These are phyloP conservation scores for Mycena rebaudengoi DNA, from an alignment of 768 basidiomycete species.

Conservation along the genomic window DNA sequence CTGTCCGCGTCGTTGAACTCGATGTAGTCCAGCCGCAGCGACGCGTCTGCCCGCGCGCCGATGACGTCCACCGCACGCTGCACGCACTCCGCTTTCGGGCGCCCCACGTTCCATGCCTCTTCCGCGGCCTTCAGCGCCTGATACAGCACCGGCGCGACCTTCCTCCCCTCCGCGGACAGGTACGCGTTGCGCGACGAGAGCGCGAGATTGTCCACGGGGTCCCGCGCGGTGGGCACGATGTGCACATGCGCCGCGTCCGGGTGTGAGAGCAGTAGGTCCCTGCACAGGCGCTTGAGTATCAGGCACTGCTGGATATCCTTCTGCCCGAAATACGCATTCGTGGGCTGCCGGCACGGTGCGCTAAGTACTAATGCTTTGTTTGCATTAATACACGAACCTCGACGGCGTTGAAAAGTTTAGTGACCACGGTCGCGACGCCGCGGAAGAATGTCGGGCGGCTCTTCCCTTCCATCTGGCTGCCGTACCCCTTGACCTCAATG, in stretches of 20 bases:
- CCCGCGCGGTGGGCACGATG: constrained; percentile 88
- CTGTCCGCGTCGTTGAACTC: constrained; percentile 85
- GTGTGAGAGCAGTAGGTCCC: constrained; percentile 83
- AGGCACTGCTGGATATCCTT: constrained; percentile 98
- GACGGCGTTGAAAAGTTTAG: constrained; percentile 93
- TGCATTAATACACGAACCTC: constrained; percentile 76
- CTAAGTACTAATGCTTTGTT: not conserved
- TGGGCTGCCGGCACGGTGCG: constrained; percentile 68
- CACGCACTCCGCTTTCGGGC: constrained; percentile 60
- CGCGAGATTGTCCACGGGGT: constrained; percentile 72
- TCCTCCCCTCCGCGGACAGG: constrained; percentile 69
- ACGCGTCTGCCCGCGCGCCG: constrained; percentile 49
- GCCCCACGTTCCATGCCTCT: constrained; percentile 59
- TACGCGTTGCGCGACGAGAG: constrained; percentile 93
- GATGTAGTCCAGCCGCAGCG: constrained; percentile 82
- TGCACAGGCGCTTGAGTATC: constrained; percentile 77
- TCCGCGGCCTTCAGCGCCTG: constrained; percentile 71
- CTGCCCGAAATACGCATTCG: constrained; percentile 94
- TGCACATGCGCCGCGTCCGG: constrained; percentile 79
- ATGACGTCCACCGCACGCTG: constrained; percentile 53
- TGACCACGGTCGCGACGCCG: constrained; percentile 94
- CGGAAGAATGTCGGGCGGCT: constrained; percentile 92
- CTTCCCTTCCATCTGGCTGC: constrained; percentile 91
- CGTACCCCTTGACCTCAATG: constrained; percentile 90
- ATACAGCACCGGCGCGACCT: constrained; percentile 73